Base-by-base conservation (phyloP, 495 filamentous ascomycete species). In the Aspergillus cavernicola region DNA sequence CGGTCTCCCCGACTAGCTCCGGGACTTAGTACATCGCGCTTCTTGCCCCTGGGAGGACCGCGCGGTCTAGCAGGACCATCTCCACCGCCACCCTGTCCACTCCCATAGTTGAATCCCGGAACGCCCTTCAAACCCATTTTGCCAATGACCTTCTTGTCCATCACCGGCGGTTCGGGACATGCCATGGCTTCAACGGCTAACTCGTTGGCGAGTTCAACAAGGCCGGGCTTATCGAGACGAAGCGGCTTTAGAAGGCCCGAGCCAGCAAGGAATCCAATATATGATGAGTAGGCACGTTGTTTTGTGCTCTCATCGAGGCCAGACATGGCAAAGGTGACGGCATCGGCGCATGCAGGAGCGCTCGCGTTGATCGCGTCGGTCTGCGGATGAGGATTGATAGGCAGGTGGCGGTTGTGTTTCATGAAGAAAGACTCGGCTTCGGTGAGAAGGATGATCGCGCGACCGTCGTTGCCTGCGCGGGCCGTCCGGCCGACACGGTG, bases 401-500 rank as follows among this genome's bases (percentile, higher is more conserved):
- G 79, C 19, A 84, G 64, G 40, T 76, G 70, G 32, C 61, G 74
- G 57, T 84, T 82, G 32, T 56, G 57, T 20, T 69, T 74, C 15
- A 82, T 56, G 67, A 84, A 89, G 69, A 79, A 86, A 1, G 73
- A 74, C 57, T 89, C 85, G 32, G 68, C 61, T 32, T 81, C 51
- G 3, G 80, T 81, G 53, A 88, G 70, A 40, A 88, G 67, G 60
- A 87, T 81, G 32, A 85, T 75, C 15, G 84, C 85, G 50, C 82
- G 76, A n/a, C 85, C 85, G 40, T 84, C 82, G 15, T 81, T 83
- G 19, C 84, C 85, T 19, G 84, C 85, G 53, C 82, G 82, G 28
- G 74, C 82, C 9, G 82, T 85, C 57, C 67, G 88, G 20, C 92
- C 92, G 51, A 97, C 76, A 50, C 92, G 84, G 67, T 97, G 92